Evolutionary conservation across 805 yeast genomes (phyloP).

Genomic region (Starmera pachycereana): DNA sequence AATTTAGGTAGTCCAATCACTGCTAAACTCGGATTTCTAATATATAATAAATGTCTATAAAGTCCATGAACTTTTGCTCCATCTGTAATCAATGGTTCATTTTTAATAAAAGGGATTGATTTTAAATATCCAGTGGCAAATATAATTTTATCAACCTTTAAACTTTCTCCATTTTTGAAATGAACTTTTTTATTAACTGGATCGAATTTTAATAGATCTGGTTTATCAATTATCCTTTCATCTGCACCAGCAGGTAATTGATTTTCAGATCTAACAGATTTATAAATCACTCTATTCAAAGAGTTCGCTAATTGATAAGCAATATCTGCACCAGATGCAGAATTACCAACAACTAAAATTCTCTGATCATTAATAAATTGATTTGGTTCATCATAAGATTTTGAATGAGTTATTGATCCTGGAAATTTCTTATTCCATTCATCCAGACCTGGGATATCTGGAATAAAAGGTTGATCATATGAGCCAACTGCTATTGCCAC

Average conservation of each 20-base stretch:
- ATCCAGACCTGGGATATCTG: slow-evolving; percentile 42
- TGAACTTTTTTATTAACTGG: slow-evolving; percentile 27
- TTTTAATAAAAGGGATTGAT: slow-evolving; percentile 50
- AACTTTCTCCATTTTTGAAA: slow-evolving; percentile 37
- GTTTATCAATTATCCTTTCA: slow-evolving; percentile 29
- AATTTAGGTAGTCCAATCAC: slow-evolving; percentile 53
- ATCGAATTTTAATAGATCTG: slow-evolving; percentile 32
- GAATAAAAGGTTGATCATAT: slow-evolving; percentile 50
- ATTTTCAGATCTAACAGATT: slow-evolving; percentile 38
- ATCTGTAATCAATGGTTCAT: slow-evolving; percentile 25
- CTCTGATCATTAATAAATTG: slow-evolving; percentile 28
- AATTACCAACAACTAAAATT: slow-evolving; percentile 63
- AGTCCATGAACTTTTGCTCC: slow-evolving; percentile 40
- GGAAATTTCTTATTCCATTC: slow-evolving; percentile 37
- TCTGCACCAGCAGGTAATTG: slow-evolving; percentile 33
- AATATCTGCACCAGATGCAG: slow-evolving; percentile 70
- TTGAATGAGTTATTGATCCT: slow-evolving; percentile 44
- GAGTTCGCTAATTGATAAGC: slow-evolving; percentile 46
- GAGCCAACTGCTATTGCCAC: slow-evolving; percentile 58
- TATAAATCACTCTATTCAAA: slow-evolving; percentile 31
- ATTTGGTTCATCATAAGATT: slow-evolving; percentile 38
- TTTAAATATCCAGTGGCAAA: slow-evolving; percentile 73
- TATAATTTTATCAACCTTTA: slow-evolving; percentile 47
- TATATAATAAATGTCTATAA: slow-evolving; percentile 50
- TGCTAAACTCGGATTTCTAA: slow-evolving; percentile 52